These are phyloP conservation scores for Dicorynia guianensis DNA, from an alignment of 306 rosid genomes.

Conservation along the genomic window DNA sequence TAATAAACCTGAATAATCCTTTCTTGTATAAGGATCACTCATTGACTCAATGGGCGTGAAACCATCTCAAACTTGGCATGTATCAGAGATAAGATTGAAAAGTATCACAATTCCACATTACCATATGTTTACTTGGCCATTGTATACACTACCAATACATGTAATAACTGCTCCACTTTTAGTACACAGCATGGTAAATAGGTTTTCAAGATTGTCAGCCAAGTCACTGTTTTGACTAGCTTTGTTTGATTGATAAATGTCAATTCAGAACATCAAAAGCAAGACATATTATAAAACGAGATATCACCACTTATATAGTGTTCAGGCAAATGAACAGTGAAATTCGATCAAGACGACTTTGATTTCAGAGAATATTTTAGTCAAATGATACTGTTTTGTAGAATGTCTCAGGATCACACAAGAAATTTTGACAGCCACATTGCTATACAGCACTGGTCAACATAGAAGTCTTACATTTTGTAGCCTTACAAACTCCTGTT, in stretches of 20 bases:
- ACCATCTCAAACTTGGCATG: neutral
- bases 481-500: slow-evolving; percentile 91
- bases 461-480: slow-evolving; percentile 73
- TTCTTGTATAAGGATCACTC: neutral
- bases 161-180: neutral
- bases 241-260: neutral
- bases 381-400: neutral
- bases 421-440: slow-evolving; percentile 25
- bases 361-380: neutral
- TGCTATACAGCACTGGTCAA: neutral
- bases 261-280: slow-evolving; percentile 7
- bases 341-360: neutral
- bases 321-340: neutral
- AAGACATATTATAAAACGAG: neutral
- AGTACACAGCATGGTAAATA: neutral
- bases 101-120: neutral
- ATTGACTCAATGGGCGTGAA: neutral
- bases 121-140: neutral
- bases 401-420: neutral
- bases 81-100: neutral
- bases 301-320: neutral
- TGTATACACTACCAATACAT: neutral
- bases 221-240: slow-evolving; percentile 1
- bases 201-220: neutral
- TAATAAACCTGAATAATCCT: neutral